These are phyloP conservation scores for Neopestalotiopsis clavispora DNA, from an alignment of 2,329 filamentous ascomycete genomes.

Conservation along the genomic window DNA sequence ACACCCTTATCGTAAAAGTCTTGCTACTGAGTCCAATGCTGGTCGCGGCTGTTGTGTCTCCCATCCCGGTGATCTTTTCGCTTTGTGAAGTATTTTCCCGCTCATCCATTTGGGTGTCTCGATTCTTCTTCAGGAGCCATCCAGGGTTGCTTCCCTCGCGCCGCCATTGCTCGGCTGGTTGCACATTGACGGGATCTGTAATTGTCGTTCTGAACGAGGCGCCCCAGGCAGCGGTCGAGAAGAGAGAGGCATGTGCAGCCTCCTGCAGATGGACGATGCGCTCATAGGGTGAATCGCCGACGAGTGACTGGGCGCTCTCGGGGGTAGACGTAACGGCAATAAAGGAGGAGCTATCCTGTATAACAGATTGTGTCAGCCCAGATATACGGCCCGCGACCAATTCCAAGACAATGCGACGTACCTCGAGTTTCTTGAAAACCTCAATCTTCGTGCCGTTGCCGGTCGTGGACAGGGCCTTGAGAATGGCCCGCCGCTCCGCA, in stretches of 20 bases:
- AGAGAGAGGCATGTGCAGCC: constrained; percentile 7
- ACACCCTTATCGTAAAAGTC: constrained; percentile 35
- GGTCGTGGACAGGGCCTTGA: constrained; percentile 55
- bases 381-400: neutral
- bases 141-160: neutral
- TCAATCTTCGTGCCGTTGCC: constrained; percentile 48
- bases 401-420: constrained; percentile 24
- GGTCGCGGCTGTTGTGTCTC: neutral
- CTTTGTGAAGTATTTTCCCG: too few species aligned
- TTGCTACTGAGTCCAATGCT: constrained; percentile 20
- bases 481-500: constrained; percentile 58
- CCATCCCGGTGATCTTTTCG: neutral
- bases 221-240: constrained; percentile 30
- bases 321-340: constrained; percentile 51
- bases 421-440: constrained; percentile 55
- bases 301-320: constrained; percentile 43
- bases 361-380: neutral
- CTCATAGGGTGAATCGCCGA: constrained; percentile 51
- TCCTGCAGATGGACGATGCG: constrained; percentile 44
- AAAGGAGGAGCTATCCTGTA: constrained; percentile 53
- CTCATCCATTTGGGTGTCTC: too few species aligned
- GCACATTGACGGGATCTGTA: constrained; percentile 29
- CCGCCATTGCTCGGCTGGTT: neutral
- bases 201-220: constrained; percentile 29
- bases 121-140: too few species aligned